Conservation (phyloP, 352 stramenopile genomes). For the Phytophthora citricola region DNA sequence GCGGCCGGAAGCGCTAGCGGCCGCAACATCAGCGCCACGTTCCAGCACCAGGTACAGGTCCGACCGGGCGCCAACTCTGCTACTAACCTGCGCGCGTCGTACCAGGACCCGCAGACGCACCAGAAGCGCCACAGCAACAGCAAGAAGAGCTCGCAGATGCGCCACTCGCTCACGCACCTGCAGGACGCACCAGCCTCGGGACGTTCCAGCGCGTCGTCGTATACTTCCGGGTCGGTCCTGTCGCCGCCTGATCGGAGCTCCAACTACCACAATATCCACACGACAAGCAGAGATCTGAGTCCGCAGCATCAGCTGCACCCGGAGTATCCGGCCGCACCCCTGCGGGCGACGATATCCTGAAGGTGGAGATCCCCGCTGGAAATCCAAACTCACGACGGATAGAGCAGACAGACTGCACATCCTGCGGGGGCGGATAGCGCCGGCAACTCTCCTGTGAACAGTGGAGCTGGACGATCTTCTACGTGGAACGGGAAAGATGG, state of each 20-base stretch:
- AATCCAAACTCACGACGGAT: constrained; percentile 60
- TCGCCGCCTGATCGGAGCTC: constrained; percentile 32
- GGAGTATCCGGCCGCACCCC: constrained; percentile 39
- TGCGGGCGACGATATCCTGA: constrained; percentile 64
- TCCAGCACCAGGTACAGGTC: constrained; percentile 44
- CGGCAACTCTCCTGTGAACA: constrained; percentile 41
- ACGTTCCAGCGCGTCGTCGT: constrained; percentile 35
- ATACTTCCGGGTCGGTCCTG: constrained; percentile 34
- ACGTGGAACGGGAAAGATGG: constrained; percentile 65
- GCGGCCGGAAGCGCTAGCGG: constrained; percentile 19
- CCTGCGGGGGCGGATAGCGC: constrained; percentile 34
- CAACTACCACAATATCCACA: constrained; percentile 29
- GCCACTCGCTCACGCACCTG: constrained; percentile 62
- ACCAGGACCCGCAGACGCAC: constrained; percentile 41
- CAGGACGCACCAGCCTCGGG: constrained; percentile 38
- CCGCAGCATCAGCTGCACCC: constrained; percentile 40
- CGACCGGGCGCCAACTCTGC: constrained; percentile 9
- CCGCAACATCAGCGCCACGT: constrained; percentile 30
- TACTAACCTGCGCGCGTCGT: constrained; percentile 36
- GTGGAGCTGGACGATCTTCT: constrained; percentile 36
- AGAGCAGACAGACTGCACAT: constrained; percentile 46
- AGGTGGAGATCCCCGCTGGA: constrained; percentile 80
- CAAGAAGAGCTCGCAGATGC: constrained; percentile 43
- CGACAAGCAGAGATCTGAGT: constrained; percentile 36
- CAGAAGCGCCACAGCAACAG: constrained; percentile 37